Evolutionary conservation across 208 protist genomes (phyloP), one percentile per base, ranked within the genome.

Genomic region (Dictyostelium gargantuum): DNA sequence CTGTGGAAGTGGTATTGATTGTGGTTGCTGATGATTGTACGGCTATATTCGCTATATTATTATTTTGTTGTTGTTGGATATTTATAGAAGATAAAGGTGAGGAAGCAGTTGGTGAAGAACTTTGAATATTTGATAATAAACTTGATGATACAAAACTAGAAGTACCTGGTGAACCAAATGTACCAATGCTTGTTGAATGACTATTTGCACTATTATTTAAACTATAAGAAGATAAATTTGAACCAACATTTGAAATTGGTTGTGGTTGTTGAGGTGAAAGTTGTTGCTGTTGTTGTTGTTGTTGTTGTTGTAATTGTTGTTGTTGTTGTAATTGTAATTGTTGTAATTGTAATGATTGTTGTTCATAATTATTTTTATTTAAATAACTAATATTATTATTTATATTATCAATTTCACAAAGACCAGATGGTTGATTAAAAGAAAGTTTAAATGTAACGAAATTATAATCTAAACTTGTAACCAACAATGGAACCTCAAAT

Each of bases 381-480:
- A 3, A 42, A 32, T 9, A 11, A n/a, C 44, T 73, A 44, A 19
- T 44, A n/a, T 19, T 29, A 61, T 75, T n/a, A 26, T n/a, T 38
- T 13, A 21, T 44, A 46, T 81, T 38, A 8, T 89, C 82, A 61
- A 77, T 6, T 68, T 89, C 82, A 29, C 46, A n/a, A 52, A 89
- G 42, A 17, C 82, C 82, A 66, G 32, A 40, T 38, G 82, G 82
- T 26, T 79, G 66, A 35, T 56, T 10, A 21, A 66, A 89, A 4
- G 38, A 23, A 8, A 89, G 1, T n/a, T 52, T 79, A 38, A 89
- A 66, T 23, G 82, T 46, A 1, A 79, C 50, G 17, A 42, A 61
- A 72, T 89, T 89, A 26, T 68, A 72, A 29, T 89, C 82, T n/a
- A 89, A 35, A 23, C 82, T 72, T 15, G 82, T 54, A 0, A 89